A percentile compares a stretch with the other conserved stretches of the same genome.
Evolutionary conservation across 441 rosid species (phyloP).

Genomic region (Syzygium malaccense): DNA sequence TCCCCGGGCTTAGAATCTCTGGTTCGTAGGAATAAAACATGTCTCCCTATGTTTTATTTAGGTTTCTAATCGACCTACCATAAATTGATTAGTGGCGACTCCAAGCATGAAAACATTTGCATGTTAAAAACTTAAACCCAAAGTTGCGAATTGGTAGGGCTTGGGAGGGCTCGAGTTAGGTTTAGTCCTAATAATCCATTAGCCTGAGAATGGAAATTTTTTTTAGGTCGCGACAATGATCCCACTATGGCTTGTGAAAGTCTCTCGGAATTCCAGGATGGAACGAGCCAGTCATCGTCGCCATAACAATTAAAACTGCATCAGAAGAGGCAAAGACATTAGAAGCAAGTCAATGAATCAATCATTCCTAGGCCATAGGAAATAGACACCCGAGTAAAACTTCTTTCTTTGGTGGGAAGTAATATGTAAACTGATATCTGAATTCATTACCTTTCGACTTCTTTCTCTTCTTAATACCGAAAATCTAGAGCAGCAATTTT

Average conservation of each 20-base stretch:
- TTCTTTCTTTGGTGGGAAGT: neutral
- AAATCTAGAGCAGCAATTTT: neutral
- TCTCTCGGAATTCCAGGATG: conserved; percentile 81
- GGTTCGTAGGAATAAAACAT: no score
- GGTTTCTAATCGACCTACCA: no score
- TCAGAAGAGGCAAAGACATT: conserved; percentile 7
- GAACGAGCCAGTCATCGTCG: conserved; percentile 63
- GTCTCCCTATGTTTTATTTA: no score
- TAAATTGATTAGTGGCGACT: no score
- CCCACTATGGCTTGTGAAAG: conserved; percentile 65
- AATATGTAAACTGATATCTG: neutral
- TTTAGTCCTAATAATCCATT: no score
- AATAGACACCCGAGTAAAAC: neutral
- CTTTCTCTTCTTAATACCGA: neutral
- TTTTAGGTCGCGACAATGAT: no score
- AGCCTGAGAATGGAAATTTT: no score
- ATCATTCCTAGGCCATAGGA: neutral
- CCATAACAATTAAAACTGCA: conserved; percentile 70
- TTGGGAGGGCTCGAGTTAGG: no score
- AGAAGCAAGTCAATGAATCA: neutral
- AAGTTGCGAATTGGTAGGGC: no score
- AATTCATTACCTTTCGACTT: neutral
- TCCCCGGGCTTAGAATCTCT: no score
- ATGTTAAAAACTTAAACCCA: no score
- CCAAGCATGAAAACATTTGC: no score